Conservation (phyloP, 345 rosid genomes). For the Ceriops zippeliana region DNA sequence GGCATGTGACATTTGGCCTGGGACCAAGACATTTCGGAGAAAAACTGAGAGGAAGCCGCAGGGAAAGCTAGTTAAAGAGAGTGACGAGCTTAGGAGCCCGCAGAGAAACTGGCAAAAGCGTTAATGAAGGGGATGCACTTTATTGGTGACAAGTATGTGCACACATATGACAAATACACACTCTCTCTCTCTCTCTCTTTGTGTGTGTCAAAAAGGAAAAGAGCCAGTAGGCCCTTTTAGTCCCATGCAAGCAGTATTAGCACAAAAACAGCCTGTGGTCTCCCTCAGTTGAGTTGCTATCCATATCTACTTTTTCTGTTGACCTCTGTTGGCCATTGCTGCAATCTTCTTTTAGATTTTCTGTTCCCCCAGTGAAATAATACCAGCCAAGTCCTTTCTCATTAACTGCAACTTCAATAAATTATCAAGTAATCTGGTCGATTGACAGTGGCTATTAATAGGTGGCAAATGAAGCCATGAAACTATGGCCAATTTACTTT, state of each 20-base stretch:
- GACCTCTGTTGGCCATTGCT: slow-evolving; percentile 30
- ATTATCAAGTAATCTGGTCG: neutral
- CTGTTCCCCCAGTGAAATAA: slow-evolving; percentile 14
- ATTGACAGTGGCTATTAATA: too few species aligned
- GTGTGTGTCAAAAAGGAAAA: slow-evolving; percentile 4
- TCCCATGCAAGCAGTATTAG: slow-evolving; percentile 15
- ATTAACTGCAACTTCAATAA: slow-evolving; percentile 7
- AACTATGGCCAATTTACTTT: too few species aligned
- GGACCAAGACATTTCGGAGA: slow-evolving; percentile 14
- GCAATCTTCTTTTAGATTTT: slow-evolving; percentile 26
- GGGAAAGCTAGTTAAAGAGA: slow-evolving; percentile 14
- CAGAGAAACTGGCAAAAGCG: slow-evolving; percentile 9
- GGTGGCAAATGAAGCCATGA: too few species aligned
- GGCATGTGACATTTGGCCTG: slow-evolving; percentile 5
- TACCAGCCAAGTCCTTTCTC: slow-evolving; percentile 10
- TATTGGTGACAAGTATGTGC: neutral
- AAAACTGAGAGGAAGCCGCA: neutral
- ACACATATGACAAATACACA: neutral
- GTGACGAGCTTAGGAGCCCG: slow-evolving; percentile 6
- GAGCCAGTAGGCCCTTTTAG: slow-evolving; percentile 19
- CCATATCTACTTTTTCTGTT: slow-evolving; percentile 6
- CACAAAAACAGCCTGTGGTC: slow-evolving; percentile 24
- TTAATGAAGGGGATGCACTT: slow-evolving; percentile 2
- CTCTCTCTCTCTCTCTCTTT: neutral
- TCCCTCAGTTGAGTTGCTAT: slow-evolving; percentile 31